A percentile compares a stretch with the other conserved stretches of the same genome.
Evolutionary conservation across 352 stramenopile species (phyloP).

Genomic region (Globisporangium megalacanthum): DNA sequence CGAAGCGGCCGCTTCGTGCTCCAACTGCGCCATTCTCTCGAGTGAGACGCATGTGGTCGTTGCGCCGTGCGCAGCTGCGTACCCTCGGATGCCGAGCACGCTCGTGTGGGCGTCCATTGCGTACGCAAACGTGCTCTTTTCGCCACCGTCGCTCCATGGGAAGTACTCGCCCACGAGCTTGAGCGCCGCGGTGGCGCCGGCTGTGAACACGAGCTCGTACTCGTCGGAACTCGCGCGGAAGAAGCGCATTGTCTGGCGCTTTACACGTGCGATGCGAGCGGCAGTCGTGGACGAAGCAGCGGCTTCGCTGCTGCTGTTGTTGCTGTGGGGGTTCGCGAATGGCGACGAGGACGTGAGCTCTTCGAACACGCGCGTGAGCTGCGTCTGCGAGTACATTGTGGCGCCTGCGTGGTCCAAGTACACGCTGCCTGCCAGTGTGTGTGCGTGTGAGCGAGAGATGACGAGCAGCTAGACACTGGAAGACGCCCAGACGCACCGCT

Average conservation of each 20-base stretch:
- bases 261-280: slow-evolving; percentile 35
- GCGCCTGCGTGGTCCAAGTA: slow-evolving; percentile 86
- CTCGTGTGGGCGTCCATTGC: slow-evolving; percentile 70
- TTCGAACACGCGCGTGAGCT: slow-evolving; percentile 45
- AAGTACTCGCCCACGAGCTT: slow-evolving; percentile 84
- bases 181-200: slow-evolving; percentile 68
- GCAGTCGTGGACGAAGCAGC: slow-evolving; percentile 20
- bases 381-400: slow-evolving; percentile 65
- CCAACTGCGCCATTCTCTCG: slow-evolving; percentile 31
- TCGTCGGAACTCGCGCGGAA: slow-evolving; percentile 64
- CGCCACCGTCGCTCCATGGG: slow-evolving; percentile 37
- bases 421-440: slow-evolving; percentile 21
- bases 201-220: slow-evolving; percentile 83
- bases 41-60: slow-evolving; percentile 26
- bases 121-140: slow-evolving; percentile 46
- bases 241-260: slow-evolving; percentile 52
- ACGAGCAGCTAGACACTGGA: not conserved
- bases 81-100: slow-evolving; percentile 56
- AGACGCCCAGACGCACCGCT: slow-evolving; percentile 11
- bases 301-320: slow-evolving; percentile 26
- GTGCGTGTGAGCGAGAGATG: not conserved
- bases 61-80: slow-evolving; percentile 25
- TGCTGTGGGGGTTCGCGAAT: slow-evolving; percentile 58
- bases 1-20: slow-evolving; percentile 1
- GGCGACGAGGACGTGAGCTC: slow-evolving; percentile 45